These are phyloP conservation scores for Parsonsia alboflavescens DNA, from an alignment of 257 asterid species.

Conservation along the genomic window DNA sequence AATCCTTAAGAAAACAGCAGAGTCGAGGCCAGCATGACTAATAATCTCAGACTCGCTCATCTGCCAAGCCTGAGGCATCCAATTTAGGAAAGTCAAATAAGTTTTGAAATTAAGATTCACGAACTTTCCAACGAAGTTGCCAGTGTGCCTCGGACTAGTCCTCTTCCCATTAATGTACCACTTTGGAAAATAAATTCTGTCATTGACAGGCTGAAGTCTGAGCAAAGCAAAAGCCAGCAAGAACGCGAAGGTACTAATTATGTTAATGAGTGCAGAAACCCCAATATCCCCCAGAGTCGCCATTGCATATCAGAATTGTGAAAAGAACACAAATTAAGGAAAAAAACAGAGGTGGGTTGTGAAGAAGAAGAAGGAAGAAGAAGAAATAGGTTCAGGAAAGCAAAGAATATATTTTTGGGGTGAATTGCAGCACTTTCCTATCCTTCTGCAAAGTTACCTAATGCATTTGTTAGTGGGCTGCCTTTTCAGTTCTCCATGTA, in stretches of 20 bases:
- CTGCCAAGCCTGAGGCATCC: constrained; percentile 98
- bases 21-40: constrained; percentile 91
- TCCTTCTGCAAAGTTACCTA: constrained; percentile 6
- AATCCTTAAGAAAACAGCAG: constrained; percentile 94
- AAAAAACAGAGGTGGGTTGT: constrained; percentile 15
- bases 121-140: constrained; percentile 69
- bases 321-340: neutral
- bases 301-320: constrained; percentile 33
- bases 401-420: constrained; percentile 24
- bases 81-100: constrained; percentile 81
- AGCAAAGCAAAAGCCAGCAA: constrained; percentile 87
- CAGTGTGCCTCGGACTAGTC: constrained; percentile 44
- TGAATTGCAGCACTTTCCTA: neutral
- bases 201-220: constrained; percentile 91
- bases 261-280: constrained; percentile 78
- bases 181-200: constrained; percentile 89
- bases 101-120: constrained; percentile 72
- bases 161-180: constrained; percentile 89
- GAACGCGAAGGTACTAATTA: constrained; percentile 66
- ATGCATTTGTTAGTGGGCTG: neutral
- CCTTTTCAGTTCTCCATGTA: neutral
- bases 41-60: constrained; percentile 82
- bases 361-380: constrained; percentile 20
- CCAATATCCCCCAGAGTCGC: constrained; percentile 89
- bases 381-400: constrained; percentile 10